A percentile compares a stretch with the other conserved stretches of the same genome.
phyloP scores from a whole-genome alignment of 306 rosid genomes.

The Amphicarpaea edgeworthii region DNA sequence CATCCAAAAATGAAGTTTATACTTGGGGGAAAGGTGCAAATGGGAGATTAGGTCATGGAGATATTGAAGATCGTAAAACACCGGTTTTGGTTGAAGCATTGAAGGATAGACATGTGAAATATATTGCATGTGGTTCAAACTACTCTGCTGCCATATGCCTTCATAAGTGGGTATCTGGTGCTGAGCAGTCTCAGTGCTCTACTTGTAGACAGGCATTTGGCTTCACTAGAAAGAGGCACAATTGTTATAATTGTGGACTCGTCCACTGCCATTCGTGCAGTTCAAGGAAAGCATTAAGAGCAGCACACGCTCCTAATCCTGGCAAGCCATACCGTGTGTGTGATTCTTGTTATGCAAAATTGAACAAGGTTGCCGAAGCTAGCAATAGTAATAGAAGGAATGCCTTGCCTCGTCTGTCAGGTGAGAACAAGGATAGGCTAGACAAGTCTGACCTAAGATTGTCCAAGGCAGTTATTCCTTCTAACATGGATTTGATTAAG shows the following conservation, averaged over 20 bases:
- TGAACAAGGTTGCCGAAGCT: constrained; percentile 86
- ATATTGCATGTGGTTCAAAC: constrained; percentile 88
- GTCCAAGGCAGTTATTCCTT: constrained; percentile 74
- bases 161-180: constrained; percentile 97
- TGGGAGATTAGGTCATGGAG: constrained; percentile 99
- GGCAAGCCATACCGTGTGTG: constrained; percentile 92
- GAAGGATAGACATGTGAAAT: constrained; percentile 91
- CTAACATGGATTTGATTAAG: constrained; percentile 94
- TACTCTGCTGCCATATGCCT: constrained; percentile 96
- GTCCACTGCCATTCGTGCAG: constrained; percentile 99
- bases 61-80: constrained; percentile 89
- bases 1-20: constrained; percentile 92
- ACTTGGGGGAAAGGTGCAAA: constrained; percentile 99
- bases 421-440: constrained; percentile 95
- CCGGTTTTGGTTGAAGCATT: constrained; percentile 89
- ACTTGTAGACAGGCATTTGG: constrained; percentile 98
- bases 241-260: constrained; percentile 98
- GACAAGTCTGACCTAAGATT: constrained; percentile 82
- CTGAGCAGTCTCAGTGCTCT: constrained; percentile 97
- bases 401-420: constrained; percentile 83
- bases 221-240: constrained; percentile 96
- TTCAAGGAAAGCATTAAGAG: constrained; percentile 90
- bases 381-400: constrained; percentile 65
- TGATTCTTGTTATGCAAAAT: constrained; percentile 84
- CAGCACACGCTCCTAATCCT: constrained; percentile 89